These are phyloP conservation scores for Massariosphaeria phaeospora DNA, from an alignment of 495 filamentous ascomycete species.

Conservation along the genomic window DNA sequence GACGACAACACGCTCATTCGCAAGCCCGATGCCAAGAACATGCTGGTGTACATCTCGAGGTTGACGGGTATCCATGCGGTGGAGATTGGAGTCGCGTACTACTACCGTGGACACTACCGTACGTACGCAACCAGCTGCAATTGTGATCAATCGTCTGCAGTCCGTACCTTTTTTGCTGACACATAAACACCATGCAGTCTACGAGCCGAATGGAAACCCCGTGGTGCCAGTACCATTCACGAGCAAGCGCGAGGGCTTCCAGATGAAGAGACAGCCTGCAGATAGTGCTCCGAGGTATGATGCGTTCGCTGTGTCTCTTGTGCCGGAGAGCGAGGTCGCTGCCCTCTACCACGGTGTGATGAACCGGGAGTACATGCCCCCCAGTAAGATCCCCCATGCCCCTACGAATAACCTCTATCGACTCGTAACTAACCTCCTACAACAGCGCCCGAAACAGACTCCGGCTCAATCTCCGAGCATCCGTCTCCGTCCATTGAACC, in stretches of 20 bases:
- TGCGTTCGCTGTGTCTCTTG: neutral
- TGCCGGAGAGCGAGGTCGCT: neutral
- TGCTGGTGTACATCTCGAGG: neutral
- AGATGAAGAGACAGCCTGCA: neutral
- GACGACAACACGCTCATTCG: no score
- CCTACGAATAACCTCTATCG: no score
- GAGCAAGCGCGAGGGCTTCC: neutral
- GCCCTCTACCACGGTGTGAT: neutral
- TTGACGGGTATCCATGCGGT: neutral
- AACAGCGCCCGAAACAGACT: no score
- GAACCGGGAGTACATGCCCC: neutral
- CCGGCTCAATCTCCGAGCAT: no score
- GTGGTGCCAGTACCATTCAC: neutral
- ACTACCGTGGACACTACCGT: conserved; percentile 4
- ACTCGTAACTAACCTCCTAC: no score
- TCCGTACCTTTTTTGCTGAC: no score
- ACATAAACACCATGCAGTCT: no score
- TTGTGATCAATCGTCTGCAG: no score
- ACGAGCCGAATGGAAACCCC: neutral
- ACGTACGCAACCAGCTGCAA: no score
- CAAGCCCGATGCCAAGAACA: neutral
- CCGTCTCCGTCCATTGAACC: neutral
- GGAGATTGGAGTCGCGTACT: conserved; percentile 1
- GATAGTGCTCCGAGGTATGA: neutral
- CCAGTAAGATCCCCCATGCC: no score